Evolutionary conservation across 1,284 basidiomycete genomes (phyloP), one percentile per base, ranked within the genome.

Genomic region (Ganoderma sp.): DNA sequence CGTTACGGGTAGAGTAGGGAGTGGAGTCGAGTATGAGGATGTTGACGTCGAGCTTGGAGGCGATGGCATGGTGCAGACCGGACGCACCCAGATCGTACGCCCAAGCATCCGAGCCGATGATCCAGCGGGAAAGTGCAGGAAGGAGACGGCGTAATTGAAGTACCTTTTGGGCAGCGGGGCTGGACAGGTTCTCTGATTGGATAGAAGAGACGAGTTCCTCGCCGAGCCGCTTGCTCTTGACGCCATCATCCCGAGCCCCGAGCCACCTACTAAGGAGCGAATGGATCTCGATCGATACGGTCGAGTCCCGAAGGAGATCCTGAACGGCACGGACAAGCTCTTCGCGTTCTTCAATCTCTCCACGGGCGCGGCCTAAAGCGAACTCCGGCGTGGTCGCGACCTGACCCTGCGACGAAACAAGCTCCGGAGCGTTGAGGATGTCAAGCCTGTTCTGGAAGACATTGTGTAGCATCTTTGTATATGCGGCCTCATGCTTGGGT

Each of bases 41-140:
- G 83, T 99, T 99, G 82, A 99, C 85, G 79, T 99, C 92, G 72
- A 96, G 87, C 19, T 91, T 90, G 7, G 95, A 97, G 28, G 96
- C 90, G 67, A 98, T 93, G 73, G 92, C 91, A 76, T 99, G 97
- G 80, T 99, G 97, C 58, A 99, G 84, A 71, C 97, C 97, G 3
- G 96, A 97, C n/a, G 96, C 90, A 57, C 97, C 97, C 61, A 98
- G 89, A 80, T 99, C 97, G 78, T 97, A 96, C 0, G 97, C 93
- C 97, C 97, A 99, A 0, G 95, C 93, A 78, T 99, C 97, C 61
- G 95, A 98, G 32, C 97, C 96, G 74, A 99, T 92, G 79, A 99
- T 99, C 97, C 97, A 99, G 67, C 95, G 86, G 1, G 93, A 94
- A 57, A 84, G 83, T 17, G 88, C 82, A 58, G 86, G 81, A 74